Evolutionary conservation across 1,139 yeast species (phyloP), one percentile per base, ranked within the genome.

Genomic region (Trichomonascaceae sp.): DNA sequence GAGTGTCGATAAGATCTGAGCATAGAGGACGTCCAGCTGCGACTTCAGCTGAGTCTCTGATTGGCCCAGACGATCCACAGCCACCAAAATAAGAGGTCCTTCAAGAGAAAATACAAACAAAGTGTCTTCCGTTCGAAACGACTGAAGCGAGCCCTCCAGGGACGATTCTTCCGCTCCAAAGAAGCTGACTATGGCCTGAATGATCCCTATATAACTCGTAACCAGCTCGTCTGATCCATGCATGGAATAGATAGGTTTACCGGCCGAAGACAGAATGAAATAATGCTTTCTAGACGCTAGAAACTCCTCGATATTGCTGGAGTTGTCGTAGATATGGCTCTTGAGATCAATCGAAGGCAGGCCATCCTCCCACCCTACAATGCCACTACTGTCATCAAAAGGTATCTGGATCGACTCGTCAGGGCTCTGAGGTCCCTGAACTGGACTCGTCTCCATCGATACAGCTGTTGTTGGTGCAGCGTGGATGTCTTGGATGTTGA

Each of bases 221-320:
- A 86, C 75, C 24, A 83, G 71, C 50, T 82, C 84, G 57, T 89
- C 96, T 0, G 82, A 72, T 2, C 96, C 96, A 65, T 84, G 79
- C 75, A 86, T 75, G 1, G 95, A 81, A 68, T 85, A 93, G 7
- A 93, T 87, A 1, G 96, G 97, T 67, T 93, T 93, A 0, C 99
- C 99, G 0, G 98, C 96, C 1, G 84, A 73, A 0, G 96, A 89
- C n/a, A 93, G 74, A 6, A 93, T 82, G 60, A 90, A 83, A 63
- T 87, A 89, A 54, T 87, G 95, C 67, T 86, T 87, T 52, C 76
- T 70, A 74, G 78, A 45, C 61, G 59, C 55, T 73, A 78, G 63
- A 82, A 83, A 51, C 57, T 45, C 18, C 2, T 51, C 55, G 19
- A 44, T 20, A 24, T 50, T 53, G 30, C 47, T 47, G 27, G 43